Evolutionary conservation across 345 rosid genomes (phyloP).

Genomic region (Lepidium africanum): DNA sequence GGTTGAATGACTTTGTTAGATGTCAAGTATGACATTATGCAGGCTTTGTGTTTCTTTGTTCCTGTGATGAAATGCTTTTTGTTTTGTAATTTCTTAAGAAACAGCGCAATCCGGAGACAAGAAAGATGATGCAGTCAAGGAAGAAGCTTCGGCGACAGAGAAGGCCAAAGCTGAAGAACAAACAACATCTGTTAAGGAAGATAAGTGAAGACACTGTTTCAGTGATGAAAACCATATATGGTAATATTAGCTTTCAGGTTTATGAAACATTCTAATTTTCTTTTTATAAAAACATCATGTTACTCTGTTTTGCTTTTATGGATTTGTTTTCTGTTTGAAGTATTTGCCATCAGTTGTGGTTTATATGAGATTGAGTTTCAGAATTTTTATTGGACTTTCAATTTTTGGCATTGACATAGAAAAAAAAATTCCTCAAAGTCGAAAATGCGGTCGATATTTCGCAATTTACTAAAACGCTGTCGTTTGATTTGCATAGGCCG

Average conservation of each 20-base stretch:
- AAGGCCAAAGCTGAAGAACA: slow-evolving; percentile 12
- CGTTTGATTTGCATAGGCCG: too few relatives aligned
- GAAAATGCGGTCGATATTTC: too few relatives aligned
- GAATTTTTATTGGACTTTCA: neutral
- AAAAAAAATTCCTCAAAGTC: too few relatives aligned
- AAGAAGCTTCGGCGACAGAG: slow-evolving; percentile 3
- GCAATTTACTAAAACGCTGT: too few relatives aligned
- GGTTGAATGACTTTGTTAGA: neutral
- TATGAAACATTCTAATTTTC: slow-evolving; percentile 5
- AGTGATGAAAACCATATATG: slow-evolving; percentile 3
- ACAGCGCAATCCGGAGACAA: slow-evolving; percentile 13
- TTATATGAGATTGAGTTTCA: neutral
- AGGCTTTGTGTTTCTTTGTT: neutral
- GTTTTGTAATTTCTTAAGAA: slow-evolving; percentile 9
- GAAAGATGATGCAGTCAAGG: slow-evolving; percentile 5
- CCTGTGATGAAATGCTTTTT: neutral
- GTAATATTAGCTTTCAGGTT: slow-evolving; percentile 11
- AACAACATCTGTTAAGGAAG: slow-evolving; percentile 16
- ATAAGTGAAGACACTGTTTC: slow-evolving; percentile 13
- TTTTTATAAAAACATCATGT: neutral
- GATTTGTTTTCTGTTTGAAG: neutral
- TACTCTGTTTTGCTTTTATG: slow-evolving; percentile 10
- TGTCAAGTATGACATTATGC: neutral
- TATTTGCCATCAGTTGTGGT: neutral
- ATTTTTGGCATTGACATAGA: neutral